Conservation (phyloP, 768 basidiomycete species). For the Phlebiopsis gigantea region DNA sequence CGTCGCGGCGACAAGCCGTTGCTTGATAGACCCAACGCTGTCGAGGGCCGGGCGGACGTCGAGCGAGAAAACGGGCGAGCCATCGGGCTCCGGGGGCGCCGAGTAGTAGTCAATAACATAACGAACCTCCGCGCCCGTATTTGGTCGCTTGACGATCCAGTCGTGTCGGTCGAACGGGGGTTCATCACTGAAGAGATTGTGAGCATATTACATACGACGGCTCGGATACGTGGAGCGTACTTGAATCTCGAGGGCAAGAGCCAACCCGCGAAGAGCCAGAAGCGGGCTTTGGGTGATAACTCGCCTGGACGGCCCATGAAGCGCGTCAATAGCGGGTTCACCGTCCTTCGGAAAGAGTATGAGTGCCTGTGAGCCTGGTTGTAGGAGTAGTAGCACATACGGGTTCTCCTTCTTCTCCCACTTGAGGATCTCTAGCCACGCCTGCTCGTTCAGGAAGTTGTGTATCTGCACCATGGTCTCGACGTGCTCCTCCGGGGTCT, state of each 20-base stretch:
- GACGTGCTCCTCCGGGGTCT: slow-evolving; percentile 93
- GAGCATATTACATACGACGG: not conserved
- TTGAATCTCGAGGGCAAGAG: slow-evolving; percentile 86
- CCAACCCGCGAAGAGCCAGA: slow-evolving; percentile 85
- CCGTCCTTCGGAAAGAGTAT: slow-evolving; percentile 40
- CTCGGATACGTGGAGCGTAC: slow-evolving; percentile 38
- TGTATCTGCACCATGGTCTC: slow-evolving; percentile 98
- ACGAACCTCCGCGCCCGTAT: slow-evolving; percentile 77
- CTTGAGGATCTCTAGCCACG: slow-evolving; percentile 89
- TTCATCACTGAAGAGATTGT: slow-evolving; percentile 51
- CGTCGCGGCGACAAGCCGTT: slow-evolving; percentile 61
- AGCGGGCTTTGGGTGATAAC: slow-evolving; percentile 88
- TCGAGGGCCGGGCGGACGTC: slow-evolving; percentile 96
- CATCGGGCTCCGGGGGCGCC: slow-evolving; percentile 82
- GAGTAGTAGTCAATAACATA: slow-evolving; percentile 99
- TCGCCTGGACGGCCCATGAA: slow-evolving; percentile 92
- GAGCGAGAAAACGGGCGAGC: slow-evolving; percentile 90
- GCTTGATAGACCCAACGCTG: slow-evolving; percentile 65
- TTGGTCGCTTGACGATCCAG: slow-evolving; percentile 85
- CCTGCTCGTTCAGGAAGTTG: slow-evolving; percentile 95
- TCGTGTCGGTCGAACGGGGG: slow-evolving; percentile 95
- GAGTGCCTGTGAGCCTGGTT: no score
- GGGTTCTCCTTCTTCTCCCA: slow-evolving; percentile 76
- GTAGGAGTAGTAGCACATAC: slow-evolving; percentile 32
- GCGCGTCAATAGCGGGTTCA: slow-evolving; percentile 68